A percentile compares a stretch with the other conserved stretches of the same genome.
Evolutionary conservation across 495 filamentous ascomycete species (phyloP).

Genomic region (Xylaria scruposa): DNA sequence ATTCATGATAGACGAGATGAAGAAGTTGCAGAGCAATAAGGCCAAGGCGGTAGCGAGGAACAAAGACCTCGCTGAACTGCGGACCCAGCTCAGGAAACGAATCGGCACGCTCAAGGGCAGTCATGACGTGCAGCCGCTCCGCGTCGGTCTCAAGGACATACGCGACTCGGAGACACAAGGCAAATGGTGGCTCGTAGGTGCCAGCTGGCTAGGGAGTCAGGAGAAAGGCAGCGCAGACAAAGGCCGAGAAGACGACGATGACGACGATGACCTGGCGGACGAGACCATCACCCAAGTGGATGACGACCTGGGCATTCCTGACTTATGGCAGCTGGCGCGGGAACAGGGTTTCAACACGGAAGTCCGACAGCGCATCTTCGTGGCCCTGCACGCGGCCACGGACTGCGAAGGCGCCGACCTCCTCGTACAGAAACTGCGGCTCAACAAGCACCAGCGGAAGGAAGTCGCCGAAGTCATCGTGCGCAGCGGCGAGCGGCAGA

Average conservation of each 20-base stretch:
- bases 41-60: constrained; percentile 69
- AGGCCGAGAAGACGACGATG: constrained; percentile 26
- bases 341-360: constrained; percentile 95
- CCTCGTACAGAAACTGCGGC: constrained; percentile 77
- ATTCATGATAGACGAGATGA: constrained; percentile 98
- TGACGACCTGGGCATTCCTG: constrained; percentile 61
- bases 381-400: constrained; percentile 83
- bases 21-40: constrained; percentile 91
- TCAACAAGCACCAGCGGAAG: constrained; percentile 83
- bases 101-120: constrained; percentile 34
- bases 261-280: constrained; percentile 37
- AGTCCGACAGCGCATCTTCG: constrained; percentile 88
- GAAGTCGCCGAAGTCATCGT: constrained; percentile 89
- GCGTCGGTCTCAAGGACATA: constrained; percentile 81
- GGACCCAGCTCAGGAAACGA: constrained; percentile 38
- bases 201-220: constrained; percentile 73
- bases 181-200: constrained; percentile 98
- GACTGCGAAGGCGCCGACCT: constrained; percentile 85
- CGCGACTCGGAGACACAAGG: constrained; percentile 81
- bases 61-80: constrained; percentile 38
- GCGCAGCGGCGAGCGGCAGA: constrained; percentile 84
- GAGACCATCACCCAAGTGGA: constrained; percentile 46
- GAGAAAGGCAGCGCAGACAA: constrained; percentile 36
- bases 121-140: constrained; percentile 66
- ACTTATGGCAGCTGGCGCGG: constrained; percentile 76